Conservation (phyloP, 176 grass and related monocot species). For the Aegilops bicornis region DNA sequence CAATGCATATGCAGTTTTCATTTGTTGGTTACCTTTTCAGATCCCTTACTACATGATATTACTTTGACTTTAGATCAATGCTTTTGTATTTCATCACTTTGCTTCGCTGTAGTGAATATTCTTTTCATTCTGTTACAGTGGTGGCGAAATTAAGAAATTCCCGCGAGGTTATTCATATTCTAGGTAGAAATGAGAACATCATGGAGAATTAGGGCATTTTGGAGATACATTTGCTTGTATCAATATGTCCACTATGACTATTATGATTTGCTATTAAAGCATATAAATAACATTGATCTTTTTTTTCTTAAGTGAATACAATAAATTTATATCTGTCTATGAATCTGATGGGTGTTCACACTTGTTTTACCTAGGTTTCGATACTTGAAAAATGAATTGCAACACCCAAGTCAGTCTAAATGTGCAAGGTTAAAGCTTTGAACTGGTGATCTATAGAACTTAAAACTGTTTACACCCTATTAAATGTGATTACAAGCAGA, state of each 20-base stretch:
- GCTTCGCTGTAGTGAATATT: background rate
- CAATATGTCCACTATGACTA: background rate
- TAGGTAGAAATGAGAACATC: background rate
- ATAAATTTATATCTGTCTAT: background rate
- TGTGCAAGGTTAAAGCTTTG: background rate
- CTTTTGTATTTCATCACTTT: background rate
- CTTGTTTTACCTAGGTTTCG: background rate
- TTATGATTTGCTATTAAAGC: background rate
- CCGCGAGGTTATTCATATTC: background rate
- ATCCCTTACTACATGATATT: background rate
- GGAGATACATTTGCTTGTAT: background rate
- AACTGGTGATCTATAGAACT: conserved; percentile 2
- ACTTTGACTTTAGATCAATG: background rate
- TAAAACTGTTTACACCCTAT: background rate
- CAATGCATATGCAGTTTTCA: background rate
- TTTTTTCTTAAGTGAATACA: background rate
- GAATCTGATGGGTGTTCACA: background rate
- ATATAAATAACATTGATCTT: background rate
- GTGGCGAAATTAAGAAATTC: background rate
- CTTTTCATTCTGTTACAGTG: conserved; percentile 5
- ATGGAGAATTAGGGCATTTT: background rate
- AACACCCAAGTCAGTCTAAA: background rate
- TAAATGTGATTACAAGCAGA: background rate
- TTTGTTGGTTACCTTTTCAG: background rate
- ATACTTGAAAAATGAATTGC: background rate